Evolutionary conservation across 2,329 filamentous ascomycete species (phyloP).

Genomic region (Arachnomyces sp.): DNA sequence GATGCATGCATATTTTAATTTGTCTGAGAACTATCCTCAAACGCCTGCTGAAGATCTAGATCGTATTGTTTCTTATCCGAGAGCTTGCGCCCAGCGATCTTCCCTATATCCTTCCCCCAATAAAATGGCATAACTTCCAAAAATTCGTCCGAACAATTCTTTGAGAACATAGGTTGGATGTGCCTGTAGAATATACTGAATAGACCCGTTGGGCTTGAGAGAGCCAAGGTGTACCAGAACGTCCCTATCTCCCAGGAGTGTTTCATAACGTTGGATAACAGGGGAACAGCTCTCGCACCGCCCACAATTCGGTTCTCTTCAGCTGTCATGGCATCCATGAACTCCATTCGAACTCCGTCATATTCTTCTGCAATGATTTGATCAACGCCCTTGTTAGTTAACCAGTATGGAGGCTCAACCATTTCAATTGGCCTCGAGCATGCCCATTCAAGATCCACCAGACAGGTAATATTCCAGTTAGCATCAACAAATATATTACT

Average conservation of each 20-base stretch:
- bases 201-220: constrained; percentile 17
- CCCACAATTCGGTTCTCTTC: constrained; percentile 9
- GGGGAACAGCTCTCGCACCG: neutral
- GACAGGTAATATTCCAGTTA: constrained; percentile 10
- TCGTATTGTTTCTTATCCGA: constrained; percentile 3
- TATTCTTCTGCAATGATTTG: constrained; percentile 10
- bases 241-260: constrained; percentile 18
- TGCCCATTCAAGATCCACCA: constrained; percentile 13
- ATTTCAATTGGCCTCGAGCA: constrained; percentile 8
- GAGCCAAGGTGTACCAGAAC: constrained; percentile 21
- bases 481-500: constrained; percentile 13
- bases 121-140: constrained; percentile 1
- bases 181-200: constrained; percentile 20
- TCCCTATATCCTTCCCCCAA: neutral
- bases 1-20: too few relatives aligned
- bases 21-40: too few relatives aligned
- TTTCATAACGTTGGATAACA: constrained; percentile 11
- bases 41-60: neutral
- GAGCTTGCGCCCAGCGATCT: neutral
- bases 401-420: constrained; percentile 10
- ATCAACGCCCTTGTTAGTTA: constrained; percentile 9
- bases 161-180: constrained; percentile 13
- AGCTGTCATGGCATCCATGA: constrained; percentile 7
- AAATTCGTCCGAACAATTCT: too few relatives aligned
- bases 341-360: constrained; percentile 6